Evolutionary conservation across 768 basidiomycete species (phyloP), one percentile per base, ranked within the genome.

Genomic region (Leucosporidium scottii): DNA sequence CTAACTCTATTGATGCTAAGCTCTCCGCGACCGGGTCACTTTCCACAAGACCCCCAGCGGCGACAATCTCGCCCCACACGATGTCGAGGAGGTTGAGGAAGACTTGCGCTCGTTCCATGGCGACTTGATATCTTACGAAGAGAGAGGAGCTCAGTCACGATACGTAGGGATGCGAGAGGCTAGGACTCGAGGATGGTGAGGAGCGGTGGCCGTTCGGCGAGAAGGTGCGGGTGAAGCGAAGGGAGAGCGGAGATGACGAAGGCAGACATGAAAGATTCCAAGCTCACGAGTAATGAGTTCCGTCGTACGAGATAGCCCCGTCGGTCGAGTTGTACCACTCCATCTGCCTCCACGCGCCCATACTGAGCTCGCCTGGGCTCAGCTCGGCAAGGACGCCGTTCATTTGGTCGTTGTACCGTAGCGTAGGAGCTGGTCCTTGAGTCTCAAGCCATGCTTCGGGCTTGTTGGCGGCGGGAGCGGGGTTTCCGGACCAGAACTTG

Each of bases 31-130:
- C 13, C 39, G 39, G 39, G 7, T 15, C 39, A 44, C 13, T 13
- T 20, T 61, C 60, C 5, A 54, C 62, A 4, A 64, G 18, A 21
- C 62, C 62, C 1, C 62, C 62, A 12, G 8, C 27, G 13, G 30
- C 44, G 21, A 64, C 55, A 3, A 58, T 31, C 47, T 64, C 62
- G 39, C 55, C 62, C 62, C 62, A 64, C 1, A 64, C 56, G 13
- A 30, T 27, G 31, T 64, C 62, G 10, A 64, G 56, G 25, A 58
- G 30, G 47, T 64, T 64, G 28, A 64, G 55, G 44, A 64, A 56
- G 31, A 64, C 21, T 20, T 48, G 62, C 28, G 62, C 62, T 4
- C 62, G 55, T 23, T 64, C 62, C 23, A 64, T 28, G 13, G 55
- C 62, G 30, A 64, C 62, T n/a, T 62, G 62, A 9, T 23, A 21